phyloP scores from a whole-genome alignment of 139 green algal species.

The Dunaliella sp. region DNA sequence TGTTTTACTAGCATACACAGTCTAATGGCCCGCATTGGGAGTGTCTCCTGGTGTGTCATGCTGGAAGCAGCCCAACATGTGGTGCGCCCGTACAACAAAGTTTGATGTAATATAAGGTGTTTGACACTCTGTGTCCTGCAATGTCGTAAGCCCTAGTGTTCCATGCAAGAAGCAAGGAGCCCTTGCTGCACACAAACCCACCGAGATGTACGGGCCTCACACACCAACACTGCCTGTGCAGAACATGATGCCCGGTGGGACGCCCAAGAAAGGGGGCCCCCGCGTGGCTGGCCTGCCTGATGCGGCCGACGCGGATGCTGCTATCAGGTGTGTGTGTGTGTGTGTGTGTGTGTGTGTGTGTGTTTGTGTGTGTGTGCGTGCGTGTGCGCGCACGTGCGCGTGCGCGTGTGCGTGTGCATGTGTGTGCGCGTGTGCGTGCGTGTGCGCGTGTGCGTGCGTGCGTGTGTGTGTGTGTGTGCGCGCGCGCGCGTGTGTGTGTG shows the following conservation, averaged over 20 bases:
- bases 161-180: too few species aligned
- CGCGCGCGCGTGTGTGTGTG: too few species aligned
- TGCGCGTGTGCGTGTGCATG: neutral
- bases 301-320: constrained; percentile 8
- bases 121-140: too few species aligned
- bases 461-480: neutral
- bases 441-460: neutral
- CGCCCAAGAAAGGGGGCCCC: neutral
- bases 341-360: neutral
- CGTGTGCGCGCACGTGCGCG: neutral
- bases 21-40: too few species aligned
- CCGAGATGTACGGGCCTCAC: too few species aligned
- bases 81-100: too few species aligned
- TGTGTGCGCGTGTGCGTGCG: neutral
- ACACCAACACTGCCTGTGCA: neutral
- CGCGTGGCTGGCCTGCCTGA: constrained; percentile 5
- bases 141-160: too few species aligned
- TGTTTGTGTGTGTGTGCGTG: neutral
- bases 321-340: neutral
- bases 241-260: neutral
- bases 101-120: too few species aligned
- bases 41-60: neutral
- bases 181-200: too few species aligned
- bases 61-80: neutral
- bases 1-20: too few species aligned